A percentile compares a stretch with the other conserved stretches of the same genome.
phyloP scores from a whole-genome alignment of 2,329 filamentous ascomycete species.

The Colletotrichum sp. region DNA sequence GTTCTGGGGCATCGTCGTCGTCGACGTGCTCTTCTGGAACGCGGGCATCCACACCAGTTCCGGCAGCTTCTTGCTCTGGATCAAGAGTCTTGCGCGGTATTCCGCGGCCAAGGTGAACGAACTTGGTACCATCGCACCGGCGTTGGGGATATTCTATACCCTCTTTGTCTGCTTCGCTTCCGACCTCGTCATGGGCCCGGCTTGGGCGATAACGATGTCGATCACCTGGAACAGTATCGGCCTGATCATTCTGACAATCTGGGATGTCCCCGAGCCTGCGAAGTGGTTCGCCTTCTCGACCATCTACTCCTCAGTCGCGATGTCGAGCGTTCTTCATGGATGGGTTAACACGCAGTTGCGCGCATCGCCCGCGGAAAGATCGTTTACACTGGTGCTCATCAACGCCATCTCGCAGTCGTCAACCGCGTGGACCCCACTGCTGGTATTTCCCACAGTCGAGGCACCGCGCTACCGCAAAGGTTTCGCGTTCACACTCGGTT shows the following conservation, averaged over 20 bases:
- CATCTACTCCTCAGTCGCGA: not conserved
- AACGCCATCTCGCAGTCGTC: conserved; percentile 54
- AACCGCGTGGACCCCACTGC: conserved; percentile 60
- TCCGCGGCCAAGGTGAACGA: conserved; percentile 55
- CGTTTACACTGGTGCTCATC: conserved; percentile 12
- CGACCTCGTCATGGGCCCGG: conserved; percentile 10
- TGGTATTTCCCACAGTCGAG: conserved; percentile 54
- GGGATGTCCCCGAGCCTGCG: conserved; percentile 59
- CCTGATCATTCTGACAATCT: conserved; percentile 51
- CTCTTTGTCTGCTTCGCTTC: conserved; percentile 13
- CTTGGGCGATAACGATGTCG: conserved; percentile 36
- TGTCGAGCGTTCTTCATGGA: conserved; percentile 14
- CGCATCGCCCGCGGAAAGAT: not conserved
- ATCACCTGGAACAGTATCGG: conserved; percentile 4
- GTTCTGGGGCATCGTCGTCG: conserved; percentile 37
- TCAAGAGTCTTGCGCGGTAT: conserved; percentile 45
- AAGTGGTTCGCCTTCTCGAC: conserved; percentile 59
- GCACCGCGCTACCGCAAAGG: conserved; percentile 47
- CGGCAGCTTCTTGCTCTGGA: conserved; percentile 40
- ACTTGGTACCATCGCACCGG: conserved; percentile 35
- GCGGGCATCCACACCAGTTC: conserved; percentile 43
- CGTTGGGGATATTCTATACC: conserved; percentile 7
- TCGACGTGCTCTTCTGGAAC: conserved; percentile 53
- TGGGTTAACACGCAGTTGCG: conserved; percentile 12
- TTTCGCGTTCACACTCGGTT: conserved; percentile 39